Percentiles rank a stretch among this genome's conserved stretches.
These are phyloP conservation scores for Phialophora verrucosa DNA, from an alignment of 2,329 filamentous ascomycete species.

Conservation along the genomic window DNA sequence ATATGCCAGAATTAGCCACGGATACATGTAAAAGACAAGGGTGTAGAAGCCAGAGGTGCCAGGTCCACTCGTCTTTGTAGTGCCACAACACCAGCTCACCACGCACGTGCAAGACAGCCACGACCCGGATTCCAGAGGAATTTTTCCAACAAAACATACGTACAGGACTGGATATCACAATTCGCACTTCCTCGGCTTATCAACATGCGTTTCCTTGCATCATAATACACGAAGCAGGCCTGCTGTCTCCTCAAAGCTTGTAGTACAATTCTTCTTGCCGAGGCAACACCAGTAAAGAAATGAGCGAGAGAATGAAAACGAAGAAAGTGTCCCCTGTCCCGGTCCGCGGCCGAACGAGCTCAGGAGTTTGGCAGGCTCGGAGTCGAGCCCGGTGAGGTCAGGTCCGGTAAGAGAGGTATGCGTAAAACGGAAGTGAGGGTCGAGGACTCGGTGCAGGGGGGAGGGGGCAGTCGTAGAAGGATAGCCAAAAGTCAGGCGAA, in stretches of 20 bases:
- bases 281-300: slow-evolving; percentile 18
- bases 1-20: slow-evolving; percentile 32
- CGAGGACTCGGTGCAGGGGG: neutral
- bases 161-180: slow-evolving; percentile 25
- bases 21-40: slow-evolving; percentile 22
- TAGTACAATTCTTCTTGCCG: slow-evolving; percentile 26
- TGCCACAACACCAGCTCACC: slow-evolving; percentile 10
- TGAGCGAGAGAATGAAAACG: slow-evolving; percentile 9
- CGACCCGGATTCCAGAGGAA: slow-evolving; percentile 9
- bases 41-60: slow-evolving; percentile 11
- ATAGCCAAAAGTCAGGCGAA: neutral
- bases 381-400: neutral
- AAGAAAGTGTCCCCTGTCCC: neutral
- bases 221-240: slow-evolving; percentile 36
- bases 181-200: slow-evolving; percentile 14
- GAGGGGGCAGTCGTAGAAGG: neutral
- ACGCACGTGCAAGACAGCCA: slow-evolving; percentile 9
- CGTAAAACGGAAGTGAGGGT: neutral
- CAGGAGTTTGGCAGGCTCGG: neutral
- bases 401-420: neutral
- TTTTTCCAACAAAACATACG: slow-evolving; percentile 32
- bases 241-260: slow-evolving; percentile 31
- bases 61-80: slow-evolving; percentile 6
- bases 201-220: slow-evolving; percentile 9
- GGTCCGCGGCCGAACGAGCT: neutral